phyloP scores from a whole-genome alignment of 2,329 filamentous ascomycete species.

The Alternaria brassicicola region DNA sequence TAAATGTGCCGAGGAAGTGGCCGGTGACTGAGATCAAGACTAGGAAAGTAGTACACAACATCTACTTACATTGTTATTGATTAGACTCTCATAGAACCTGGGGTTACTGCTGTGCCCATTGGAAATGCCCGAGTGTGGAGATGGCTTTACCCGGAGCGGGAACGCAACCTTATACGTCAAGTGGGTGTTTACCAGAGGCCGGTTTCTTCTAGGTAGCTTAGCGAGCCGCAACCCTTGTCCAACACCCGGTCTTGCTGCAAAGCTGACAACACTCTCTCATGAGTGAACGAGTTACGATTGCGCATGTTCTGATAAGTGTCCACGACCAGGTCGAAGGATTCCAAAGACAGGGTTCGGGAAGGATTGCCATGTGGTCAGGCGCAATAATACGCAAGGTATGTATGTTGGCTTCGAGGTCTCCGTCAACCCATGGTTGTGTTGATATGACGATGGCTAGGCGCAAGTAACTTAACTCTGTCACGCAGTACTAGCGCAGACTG shows the following conservation, averaged over 20 bases:
- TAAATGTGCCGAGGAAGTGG: constrained; percentile 26
- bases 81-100: constrained; percentile 31
- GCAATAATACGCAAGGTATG: not conserved
- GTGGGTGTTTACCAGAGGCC: constrained; percentile 21
- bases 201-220: constrained; percentile 23
- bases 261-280: constrained; percentile 9
- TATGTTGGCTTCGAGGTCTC: not conserved
- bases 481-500: not conserved
- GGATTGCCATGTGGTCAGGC: not conserved
- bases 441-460: not conserved
- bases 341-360: not conserved
- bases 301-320: constrained; percentile 3
- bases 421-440: not conserved
- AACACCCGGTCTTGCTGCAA: constrained; percentile 12
- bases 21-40: constrained; percentile 25
- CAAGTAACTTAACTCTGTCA: not conserved
- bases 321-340: not conserved
- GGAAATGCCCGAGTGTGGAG: constrained; percentile 28
- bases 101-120: constrained; percentile 29
- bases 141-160: constrained; percentile 27
- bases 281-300: constrained; percentile 5
- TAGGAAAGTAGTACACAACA: constrained; percentile 29
- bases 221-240: constrained; percentile 24
- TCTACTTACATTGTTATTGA: constrained; percentile 42
- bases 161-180: constrained; percentile 30